Conservation (phyloP, 495 filamentous ascomycete species). For the Chaetomidium leptoderma region DNA sequence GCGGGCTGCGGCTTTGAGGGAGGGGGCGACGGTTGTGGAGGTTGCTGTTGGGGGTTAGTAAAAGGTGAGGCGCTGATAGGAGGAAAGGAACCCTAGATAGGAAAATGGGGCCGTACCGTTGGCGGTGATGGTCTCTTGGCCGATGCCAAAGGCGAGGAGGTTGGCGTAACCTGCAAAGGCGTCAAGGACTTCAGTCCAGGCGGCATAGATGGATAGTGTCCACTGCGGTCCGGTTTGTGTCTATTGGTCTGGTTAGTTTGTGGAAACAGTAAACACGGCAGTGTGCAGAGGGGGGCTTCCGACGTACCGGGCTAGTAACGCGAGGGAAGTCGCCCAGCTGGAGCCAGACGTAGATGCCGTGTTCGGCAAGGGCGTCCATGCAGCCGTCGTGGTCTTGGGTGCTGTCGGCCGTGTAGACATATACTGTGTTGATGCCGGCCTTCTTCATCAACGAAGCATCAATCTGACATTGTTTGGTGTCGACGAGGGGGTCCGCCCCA, state of each 20-base stretch:
- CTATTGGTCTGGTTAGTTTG: not conserved
- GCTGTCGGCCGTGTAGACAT: slow-evolving; percentile 76
- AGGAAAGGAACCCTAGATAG: too few relatives aligned
- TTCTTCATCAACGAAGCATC: slow-evolving; percentile 70
- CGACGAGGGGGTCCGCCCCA: slow-evolving; percentile 58
- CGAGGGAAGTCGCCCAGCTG: slow-evolving; percentile 53
- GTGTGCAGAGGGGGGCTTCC: not conserved
- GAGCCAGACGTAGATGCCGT: slow-evolving; percentile 68
- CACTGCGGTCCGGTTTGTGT: slow-evolving; percentile 35
- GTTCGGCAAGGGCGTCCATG: slow-evolving; percentile 60
- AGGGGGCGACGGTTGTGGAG: slow-evolving; percentile 57
- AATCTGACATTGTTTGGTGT: slow-evolving; percentile 65
- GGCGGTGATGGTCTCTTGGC: slow-evolving; percentile 69
- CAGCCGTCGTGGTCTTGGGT: slow-evolving; percentile 56
- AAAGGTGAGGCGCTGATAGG: not conserved
- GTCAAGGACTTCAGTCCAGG: slow-evolving; percentile 64
- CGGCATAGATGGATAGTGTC: slow-evolving; percentile 59
- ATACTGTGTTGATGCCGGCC: slow-evolving; percentile 73
- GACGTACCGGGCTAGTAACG: not conserved
- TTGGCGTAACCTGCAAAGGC: slow-evolving; percentile 70
- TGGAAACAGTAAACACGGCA: too few relatives aligned
- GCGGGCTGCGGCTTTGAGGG: slow-evolving; percentile 68
- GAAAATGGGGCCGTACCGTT: slow-evolving; percentile 7
- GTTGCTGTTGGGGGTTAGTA: slow-evolving; percentile 43
- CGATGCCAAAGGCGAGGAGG: slow-evolving; percentile 69